phyloP scores from a whole-genome alignment of 163 green algal species.

The Trebouxia gelatinosa region DNA sequence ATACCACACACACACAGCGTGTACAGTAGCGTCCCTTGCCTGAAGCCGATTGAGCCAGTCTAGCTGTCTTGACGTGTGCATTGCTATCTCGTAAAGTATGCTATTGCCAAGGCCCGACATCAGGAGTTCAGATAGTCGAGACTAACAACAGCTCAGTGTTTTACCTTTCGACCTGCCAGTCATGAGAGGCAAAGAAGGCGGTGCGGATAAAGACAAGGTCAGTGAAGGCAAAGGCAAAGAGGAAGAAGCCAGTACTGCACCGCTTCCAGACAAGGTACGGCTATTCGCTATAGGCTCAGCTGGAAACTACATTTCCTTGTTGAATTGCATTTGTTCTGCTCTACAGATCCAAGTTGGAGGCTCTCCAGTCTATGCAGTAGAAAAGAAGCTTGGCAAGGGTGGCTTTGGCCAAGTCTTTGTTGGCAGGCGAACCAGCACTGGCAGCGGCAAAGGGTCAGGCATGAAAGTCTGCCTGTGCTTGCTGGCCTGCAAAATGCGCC shows the following conservation, averaged over 20 bases:
- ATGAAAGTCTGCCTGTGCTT: too few relatives aligned
- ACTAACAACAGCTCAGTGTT: too few relatives aligned
- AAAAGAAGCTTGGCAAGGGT: slow-evolving; percentile 96
- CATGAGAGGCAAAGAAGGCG: slow-evolving; percentile 35
- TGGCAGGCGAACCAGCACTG: slow-evolving; percentile 53
- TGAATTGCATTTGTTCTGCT: not conserved
- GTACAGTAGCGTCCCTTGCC: too few relatives aligned
- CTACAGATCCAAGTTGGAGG: slow-evolving; percentile 87
- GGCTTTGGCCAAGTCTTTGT: slow-evolving; percentile 97
- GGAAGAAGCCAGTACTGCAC: slow-evolving; percentile 61
- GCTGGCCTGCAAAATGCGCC: too few relatives aligned
- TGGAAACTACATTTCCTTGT: not conserved
- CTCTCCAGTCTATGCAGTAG: slow-evolving; percentile 93
- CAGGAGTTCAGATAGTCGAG: too few relatives aligned
- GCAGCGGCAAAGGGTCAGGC: slow-evolving; percentile 59
- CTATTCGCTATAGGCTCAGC: too few relatives aligned
- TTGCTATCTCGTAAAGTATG: too few relatives aligned
- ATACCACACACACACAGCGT: too few relatives aligned
- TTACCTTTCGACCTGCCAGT: not conserved
- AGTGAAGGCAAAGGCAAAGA: slow-evolving; percentile 49
- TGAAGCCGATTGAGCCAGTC: too few relatives aligned
- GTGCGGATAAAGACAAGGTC: slow-evolving; percentile 27
- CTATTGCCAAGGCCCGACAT: too few relatives aligned
- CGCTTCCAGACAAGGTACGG: slow-evolving; percentile 75
- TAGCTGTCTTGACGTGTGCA: too few relatives aligned